These are phyloP conservation scores for Prunus davidiana DNA, from an alignment of 306 rosid genomes.

Conservation along the genomic window DNA sequence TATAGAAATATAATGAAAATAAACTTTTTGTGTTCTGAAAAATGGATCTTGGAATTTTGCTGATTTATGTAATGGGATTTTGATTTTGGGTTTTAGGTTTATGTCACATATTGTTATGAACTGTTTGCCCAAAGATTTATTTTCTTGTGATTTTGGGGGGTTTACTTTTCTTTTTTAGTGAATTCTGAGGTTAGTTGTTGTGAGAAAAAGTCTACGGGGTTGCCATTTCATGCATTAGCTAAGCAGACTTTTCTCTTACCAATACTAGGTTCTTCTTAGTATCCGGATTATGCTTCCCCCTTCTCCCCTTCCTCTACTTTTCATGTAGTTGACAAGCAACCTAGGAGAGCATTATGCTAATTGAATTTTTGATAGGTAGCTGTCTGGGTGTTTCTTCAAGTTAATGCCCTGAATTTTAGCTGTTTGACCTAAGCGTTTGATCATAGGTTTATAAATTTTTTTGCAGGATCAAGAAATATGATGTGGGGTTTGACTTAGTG, in stretches of 20 bases:
- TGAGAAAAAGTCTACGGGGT: constrained; percentile 9
- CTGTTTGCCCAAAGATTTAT: not conserved
- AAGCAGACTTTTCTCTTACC: not conserved
- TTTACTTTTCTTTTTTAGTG: not conserved
- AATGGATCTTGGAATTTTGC: constrained; percentile 39
- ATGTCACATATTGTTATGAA: constrained; percentile 1
- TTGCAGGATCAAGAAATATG: constrained; percentile 33
- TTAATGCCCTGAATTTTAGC: not conserved
- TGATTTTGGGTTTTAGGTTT: constrained; percentile 14
- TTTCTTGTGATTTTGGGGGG: constrained; percentile 25
- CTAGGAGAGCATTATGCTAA: not conserved
- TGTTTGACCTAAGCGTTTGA: constrained; percentile 1
- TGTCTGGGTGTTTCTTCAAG: not conserved
- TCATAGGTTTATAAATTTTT: constrained; percentile 4
- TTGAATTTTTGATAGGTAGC: not conserved
- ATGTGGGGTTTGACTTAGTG: constrained; percentile 34
- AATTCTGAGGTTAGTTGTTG: constrained; percentile 10
- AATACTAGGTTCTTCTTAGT: not conserved
- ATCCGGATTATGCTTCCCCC: not conserved
- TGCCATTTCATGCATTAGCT: not conserved
- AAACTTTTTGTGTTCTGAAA: constrained; percentile 8
- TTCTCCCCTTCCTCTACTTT: not conserved
- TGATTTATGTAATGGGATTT: constrained; percentile 20
- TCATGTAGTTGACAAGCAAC: not conserved
- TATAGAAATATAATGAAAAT: not conserved